Conservation (phyloP, 2,329 filamentous ascomycete species). For the Xylariaceae sp. region DNA sequence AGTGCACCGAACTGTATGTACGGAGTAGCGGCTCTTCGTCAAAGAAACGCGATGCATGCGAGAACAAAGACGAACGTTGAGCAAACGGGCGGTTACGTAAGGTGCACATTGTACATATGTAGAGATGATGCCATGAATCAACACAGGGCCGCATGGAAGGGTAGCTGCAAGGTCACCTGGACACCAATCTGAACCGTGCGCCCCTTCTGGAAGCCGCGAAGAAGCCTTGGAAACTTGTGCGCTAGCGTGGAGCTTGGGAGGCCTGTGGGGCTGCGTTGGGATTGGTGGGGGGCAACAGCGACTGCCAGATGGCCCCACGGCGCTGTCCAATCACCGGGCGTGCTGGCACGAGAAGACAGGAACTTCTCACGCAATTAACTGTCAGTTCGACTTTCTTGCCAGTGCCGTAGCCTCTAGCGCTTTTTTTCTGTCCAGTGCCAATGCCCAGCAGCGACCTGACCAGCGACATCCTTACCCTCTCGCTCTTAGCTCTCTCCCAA, state of each 20-base stretch:
- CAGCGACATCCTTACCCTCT: too few species aligned
- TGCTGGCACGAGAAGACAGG: neutral
- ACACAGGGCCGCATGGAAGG: neutral
- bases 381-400: neutral
- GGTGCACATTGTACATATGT: neutral
- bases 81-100: neutral
- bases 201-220: slow-evolving; percentile 30
- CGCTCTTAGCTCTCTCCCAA: neutral
- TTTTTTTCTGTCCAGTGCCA: neutral
- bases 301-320: neutral
- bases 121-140: neutral
- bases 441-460: too few species aligned
- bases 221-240: slow-evolving; percentile 20
- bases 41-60: neutral
- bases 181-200: slow-evolving; percentile 24
- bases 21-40: too few species aligned
- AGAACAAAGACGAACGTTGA: neutral
- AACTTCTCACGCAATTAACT: neutral
- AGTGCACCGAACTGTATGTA: too few species aligned
- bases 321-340: neutral
- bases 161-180: slow-evolving; percentile 19
- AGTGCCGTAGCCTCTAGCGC: neutral
- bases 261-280: slow-evolving; percentile 4
- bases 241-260: neutral
- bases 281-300: slow-evolving; percentile 7